phyloP scores from a whole-genome alignment of 345 rosid genomes.

The Acer saccharum region DNA sequence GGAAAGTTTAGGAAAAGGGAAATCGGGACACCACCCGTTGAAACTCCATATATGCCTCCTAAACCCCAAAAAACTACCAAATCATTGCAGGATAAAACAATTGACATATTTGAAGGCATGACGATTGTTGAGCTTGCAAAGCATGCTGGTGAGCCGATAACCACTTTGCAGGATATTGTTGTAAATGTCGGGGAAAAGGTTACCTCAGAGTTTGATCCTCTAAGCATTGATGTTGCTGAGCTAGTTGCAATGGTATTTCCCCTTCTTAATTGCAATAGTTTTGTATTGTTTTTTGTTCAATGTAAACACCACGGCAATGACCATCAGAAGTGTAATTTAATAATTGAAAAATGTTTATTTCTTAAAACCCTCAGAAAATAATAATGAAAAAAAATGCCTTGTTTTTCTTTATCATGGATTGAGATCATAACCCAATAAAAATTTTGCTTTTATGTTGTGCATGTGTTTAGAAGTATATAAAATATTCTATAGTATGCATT shows the following conservation, averaged over 20 bases:
- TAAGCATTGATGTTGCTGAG: conserved; percentile 82
- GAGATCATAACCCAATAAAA: not conserved
- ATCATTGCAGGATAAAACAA: conserved; percentile 53
- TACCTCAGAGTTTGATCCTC: conserved; percentile 72
- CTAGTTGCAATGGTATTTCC: conserved; percentile 77
- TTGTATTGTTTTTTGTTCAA: not conserved
- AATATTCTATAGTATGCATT: not conserved
- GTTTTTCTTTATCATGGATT: not conserved
- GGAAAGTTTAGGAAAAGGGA: conserved; percentile 67
- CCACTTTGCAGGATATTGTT: conserved; percentile 67
- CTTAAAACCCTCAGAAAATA: not conserved
- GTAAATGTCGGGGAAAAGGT: conserved; percentile 76
- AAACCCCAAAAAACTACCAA: conserved; percentile 52
- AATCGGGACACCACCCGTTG: conserved; percentile 59
- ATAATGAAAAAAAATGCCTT: not conserved
- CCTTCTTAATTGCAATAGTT: not conserved
- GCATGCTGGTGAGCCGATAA: conserved; percentile 58
- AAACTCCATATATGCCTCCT: conserved; percentile 76
- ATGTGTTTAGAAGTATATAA: not conserved
- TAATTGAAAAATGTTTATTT: not conserved
- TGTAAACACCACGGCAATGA: not conserved
- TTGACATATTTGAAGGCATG: conserved; percentile 90
- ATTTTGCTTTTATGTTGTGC: not conserved
- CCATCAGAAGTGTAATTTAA: not conserved
- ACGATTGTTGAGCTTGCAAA: conserved; percentile 75